Base-by-base conservation (phyloP, 805 yeast genomes). In the Saccharomycopsis sp. region DNA sequence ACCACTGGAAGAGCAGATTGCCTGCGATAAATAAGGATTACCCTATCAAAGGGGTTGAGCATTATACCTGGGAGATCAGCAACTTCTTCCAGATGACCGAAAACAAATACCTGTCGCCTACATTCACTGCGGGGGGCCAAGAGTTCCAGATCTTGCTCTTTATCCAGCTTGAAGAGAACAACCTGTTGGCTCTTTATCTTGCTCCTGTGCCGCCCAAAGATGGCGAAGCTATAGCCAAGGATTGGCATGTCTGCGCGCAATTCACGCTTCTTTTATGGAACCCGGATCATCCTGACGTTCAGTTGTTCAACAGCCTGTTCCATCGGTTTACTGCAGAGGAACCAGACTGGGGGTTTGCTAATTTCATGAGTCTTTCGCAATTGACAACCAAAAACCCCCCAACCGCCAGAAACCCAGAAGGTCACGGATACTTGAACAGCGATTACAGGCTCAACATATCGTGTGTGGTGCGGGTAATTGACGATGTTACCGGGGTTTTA, bases 311-410 rank as follows among this genome's bases (percentile, higher is more conserved):
- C 65, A 78, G 80, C 5, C 86, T 97, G 0, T 81, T 82, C 59
- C 97, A 91, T 69, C 75, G 99, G 62, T 94, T 89, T 73, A 82
- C 78, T 63, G 76, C 83, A 8, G 74, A 77, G 53, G 96, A 89
- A 57, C 81, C 89, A 0, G 99, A 94, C 70, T 94, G 99, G 99
- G 99, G 99, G 25, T 94, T 94, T 71, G 81, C 92, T 8, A 84
- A 84, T 59, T 84, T 90, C 65, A 73, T 84, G 19, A 93, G 87
- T 58, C 66, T 81, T 34, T 75, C 81, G 49, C 75, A 75, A 61
- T 72, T 85, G 59, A 63, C 53, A 55, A 64, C 52, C 22, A 71
- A 72, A 61, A 61, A 64, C n/a, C 57, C 67, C 3, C 56, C 64
- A 50, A 58, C 64, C 3, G 17, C 67, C 14, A 64, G 72, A 22